A percentile compares a stretch with the other conserved stretches of the same genome.
Conservation (phyloP, 768 basidiomycete species). For the Saitozyma podzolica region DNA sequence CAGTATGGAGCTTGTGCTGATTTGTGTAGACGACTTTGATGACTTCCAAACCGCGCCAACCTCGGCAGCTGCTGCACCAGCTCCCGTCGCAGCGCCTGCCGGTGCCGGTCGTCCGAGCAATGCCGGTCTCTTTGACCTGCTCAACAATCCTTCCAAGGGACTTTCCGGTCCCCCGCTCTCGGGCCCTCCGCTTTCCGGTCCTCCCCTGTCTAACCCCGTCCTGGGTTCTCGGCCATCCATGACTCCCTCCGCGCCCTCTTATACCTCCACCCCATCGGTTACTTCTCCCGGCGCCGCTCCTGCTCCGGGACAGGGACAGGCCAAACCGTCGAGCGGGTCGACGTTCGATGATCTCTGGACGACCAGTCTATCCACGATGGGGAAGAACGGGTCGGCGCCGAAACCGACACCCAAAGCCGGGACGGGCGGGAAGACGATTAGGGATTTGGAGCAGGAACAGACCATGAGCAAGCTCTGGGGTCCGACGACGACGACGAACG, state of each 20-base stretch:
- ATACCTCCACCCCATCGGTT: conserved; percentile 49
- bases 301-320: conserved; percentile 32
- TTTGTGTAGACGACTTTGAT: conserved; percentile 54
- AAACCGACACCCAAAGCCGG: not conserved
- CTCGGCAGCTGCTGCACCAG: conserved; percentile 3
- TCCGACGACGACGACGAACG: not conserved
- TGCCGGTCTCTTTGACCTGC: conserved; percentile 5
- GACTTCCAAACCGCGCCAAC: conserved; percentile 52
- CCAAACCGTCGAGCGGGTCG: conserved; percentile 55
- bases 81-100: conserved; percentile 47
- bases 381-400: conserved; percentile 25
- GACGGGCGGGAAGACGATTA: conserved; percentile 68
- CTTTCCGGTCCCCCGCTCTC: not conserved
- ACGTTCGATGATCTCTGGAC: conserved; percentile 86
- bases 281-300: conserved; percentile 15
- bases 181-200: conserved; percentile 4
- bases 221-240: conserved; percentile 4
- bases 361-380: conserved; percentile 64
- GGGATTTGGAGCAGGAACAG: conserved; percentile 87
- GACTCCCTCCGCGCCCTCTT: conserved; percentile 61
- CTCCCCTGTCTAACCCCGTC: conserved; percentile 14
- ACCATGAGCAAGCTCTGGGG: conserved; percentile 80
- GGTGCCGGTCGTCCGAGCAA: conserved; percentile 18
- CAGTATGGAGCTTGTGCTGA: too few species aligned
- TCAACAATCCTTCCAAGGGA: not conserved